A percentile compares a stretch with the other conserved stretches of the same genome.
These are phyloP conservation scores for Leccinum barrowsii DNA, from an alignment of 768 basidiomycete species.

Conservation along the genomic window DNA sequence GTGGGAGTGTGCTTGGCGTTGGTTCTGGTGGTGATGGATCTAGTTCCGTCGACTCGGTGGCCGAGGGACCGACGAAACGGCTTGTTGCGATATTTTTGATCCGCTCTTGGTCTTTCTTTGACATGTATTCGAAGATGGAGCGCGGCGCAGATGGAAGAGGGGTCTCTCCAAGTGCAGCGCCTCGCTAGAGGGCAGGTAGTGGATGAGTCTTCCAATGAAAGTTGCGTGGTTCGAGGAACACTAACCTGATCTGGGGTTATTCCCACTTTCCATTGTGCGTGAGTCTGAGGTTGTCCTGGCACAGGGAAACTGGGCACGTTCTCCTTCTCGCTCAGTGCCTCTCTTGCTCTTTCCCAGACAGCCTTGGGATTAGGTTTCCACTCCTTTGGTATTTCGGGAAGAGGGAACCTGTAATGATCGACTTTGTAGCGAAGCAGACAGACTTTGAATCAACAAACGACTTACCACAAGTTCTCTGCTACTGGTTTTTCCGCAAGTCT, in stretches of 20 bases:
- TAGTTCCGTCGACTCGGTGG: constrained; percentile 25
- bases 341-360: constrained; percentile 60
- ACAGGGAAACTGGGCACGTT: constrained; percentile 29
- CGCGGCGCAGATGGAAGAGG: constrained; percentile 63
- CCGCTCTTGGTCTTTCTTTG: constrained; percentile 86
- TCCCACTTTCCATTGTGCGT: constrained; percentile 52
- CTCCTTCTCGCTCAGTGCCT: constrained; percentile 41
- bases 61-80: constrained; percentile 23
- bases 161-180: constrained; percentile 77
- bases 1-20: constrained; percentile 13
- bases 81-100: constrained; percentile 55
- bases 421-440: constrained; percentile 14
- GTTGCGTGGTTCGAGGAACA: background rate
- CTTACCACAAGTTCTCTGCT: constrained; percentile 66
- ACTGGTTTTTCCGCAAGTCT: constrained; percentile 62
- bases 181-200: constrained; percentile 52
- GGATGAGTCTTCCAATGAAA: constrained; percentile 5
- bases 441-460: constrained; percentile 12
- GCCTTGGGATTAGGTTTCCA: constrained; percentile 83
- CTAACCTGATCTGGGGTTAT: constrained; percentile 75
- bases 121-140: constrained; percentile 93
- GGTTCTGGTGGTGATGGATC: constrained; percentile 14
- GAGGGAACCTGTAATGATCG: constrained; percentile 59
- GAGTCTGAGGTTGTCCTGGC: constrained; percentile 29
- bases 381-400: constrained; percentile 75